Percentiles rank a stretch among this genome's conserved stretches.
Evolutionary conservation across 768 basidiomycete genomes (phyloP).

Genomic region (Lactarius deliciosus): DNA sequence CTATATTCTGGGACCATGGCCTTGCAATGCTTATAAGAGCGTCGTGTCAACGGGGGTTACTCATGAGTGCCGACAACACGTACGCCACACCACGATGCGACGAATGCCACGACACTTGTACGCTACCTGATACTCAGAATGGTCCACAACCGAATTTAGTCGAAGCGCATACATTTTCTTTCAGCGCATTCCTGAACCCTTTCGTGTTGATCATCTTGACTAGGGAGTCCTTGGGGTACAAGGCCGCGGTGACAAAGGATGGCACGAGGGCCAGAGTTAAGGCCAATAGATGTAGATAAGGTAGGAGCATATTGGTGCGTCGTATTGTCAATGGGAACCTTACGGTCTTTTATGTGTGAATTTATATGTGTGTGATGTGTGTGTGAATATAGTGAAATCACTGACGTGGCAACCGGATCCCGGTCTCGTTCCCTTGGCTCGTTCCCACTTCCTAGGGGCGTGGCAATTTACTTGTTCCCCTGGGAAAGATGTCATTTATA

Average conservation of each 20-base stretch:
- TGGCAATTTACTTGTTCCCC: no score
- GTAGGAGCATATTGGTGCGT: neutral
- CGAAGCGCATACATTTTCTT: conserved; percentile 60
- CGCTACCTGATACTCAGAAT: conserved; percentile 42
- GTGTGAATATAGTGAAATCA: neutral
- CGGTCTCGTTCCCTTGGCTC: neutral
- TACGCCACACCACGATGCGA: conserved; percentile 94
- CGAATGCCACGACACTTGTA: conserved; percentile 82
- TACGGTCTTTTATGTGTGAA: neutral
- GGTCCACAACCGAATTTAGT: neutral
- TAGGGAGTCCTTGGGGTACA: conserved; percentile 41
- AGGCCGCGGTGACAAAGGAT: conserved; percentile 52
- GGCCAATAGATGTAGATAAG: conserved; percentile 36
- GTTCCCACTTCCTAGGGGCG: neutral
- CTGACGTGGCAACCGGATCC: neutral
- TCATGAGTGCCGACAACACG: conserved; percentile 33
- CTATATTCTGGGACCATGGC: conserved; percentile 80
- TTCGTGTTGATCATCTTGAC: conserved; percentile 77
- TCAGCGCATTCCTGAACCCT: conserved; percentile 70
- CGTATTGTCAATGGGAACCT: neutral
- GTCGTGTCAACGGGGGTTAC: neutral
- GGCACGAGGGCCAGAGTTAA: conserved; percentile 42
- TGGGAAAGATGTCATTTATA: no score
- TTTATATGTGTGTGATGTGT: no score
- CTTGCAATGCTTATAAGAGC: conserved; percentile 69